These are phyloP conservation scores for Aureobasidium sp. DNA, from an alignment of 2,329 filamentous ascomycete species.

Conservation along the genomic window DNA sequence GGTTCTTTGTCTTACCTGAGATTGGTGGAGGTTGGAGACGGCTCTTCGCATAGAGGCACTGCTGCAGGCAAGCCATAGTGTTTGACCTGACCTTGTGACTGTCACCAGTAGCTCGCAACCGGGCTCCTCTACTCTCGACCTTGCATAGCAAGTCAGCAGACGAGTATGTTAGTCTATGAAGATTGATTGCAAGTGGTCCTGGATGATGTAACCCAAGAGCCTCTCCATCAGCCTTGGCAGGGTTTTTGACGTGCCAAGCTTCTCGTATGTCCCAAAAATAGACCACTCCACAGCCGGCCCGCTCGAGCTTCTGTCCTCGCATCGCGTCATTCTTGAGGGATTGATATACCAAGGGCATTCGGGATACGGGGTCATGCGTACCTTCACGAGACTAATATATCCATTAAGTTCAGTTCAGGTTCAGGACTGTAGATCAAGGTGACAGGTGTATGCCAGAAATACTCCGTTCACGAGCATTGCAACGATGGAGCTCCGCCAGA, in stretches of 20 bases:
- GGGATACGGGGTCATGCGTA: constrained; percentile 2
- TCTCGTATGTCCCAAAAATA: constrained; percentile 10
- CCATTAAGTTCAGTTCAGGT: neutral
- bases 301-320: neutral
- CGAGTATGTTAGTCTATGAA: neutral
- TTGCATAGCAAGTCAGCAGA: neutral
- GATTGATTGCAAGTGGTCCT: neutral
- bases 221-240: neutral
- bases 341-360: neutral
- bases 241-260: neutral
- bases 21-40: neutral
- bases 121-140: neutral
- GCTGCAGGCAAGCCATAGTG: neutral
- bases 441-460: neutral
- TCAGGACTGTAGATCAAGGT: neutral
- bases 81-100: neutral
- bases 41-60: neutral
- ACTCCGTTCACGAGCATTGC: neutral
- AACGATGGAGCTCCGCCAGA: neutral
- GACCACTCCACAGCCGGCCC: neutral
- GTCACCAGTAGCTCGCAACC: neutral
- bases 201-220: neutral
- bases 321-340: neutral
- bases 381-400: neutral
- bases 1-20: neutral